A percentile compares a stretch with the other conserved stretches of the same genome.
Evolutionary conservation across 2,329 filamentous ascomycete genomes (phyloP).

Genomic region (Periconia digitata): DNA sequence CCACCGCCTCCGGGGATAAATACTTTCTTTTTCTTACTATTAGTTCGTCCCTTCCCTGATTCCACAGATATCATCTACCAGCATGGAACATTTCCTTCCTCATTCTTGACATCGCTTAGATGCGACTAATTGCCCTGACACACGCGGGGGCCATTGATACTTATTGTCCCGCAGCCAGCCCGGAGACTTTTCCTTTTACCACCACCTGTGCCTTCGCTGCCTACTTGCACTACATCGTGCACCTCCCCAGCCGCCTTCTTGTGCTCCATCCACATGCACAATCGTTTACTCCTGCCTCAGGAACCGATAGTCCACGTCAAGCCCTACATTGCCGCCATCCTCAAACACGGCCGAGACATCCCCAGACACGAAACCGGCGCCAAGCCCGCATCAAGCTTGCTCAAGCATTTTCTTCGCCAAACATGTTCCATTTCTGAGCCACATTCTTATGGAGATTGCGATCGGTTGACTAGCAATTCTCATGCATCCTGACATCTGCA

Average conservation of each 20-base stretch:
- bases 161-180: neutral
- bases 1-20: neutral
- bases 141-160: no score
- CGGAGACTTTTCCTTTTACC: neutral
- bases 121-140: neutral
- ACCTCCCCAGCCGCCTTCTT: conserved; percentile 3
- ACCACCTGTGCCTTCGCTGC: neutral
- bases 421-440: conserved; percentile 7
- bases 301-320: conserved; percentile 4
- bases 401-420: conserved; percentile 16
- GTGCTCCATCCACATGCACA: no score
- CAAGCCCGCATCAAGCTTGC: conserved; percentile 13
- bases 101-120: neutral
- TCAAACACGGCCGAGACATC: conserved; percentile 18
- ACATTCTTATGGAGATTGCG: neutral
- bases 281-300: conserved; percentile 9
- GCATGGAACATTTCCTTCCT: conserved; percentile 4
- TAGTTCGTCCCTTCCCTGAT: no score
- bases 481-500: neutral
- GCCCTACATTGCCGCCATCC: conserved; percentile 6
- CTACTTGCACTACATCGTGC: conserved; percentile 1
- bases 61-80: neutral
- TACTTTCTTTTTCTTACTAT: no score
- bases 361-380: conserved; percentile 13
- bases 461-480: neutral